Evolutionary conservation across 2,329 filamentous ascomycete species (phyloP).

Genomic region (Didymella exigua): DNA sequence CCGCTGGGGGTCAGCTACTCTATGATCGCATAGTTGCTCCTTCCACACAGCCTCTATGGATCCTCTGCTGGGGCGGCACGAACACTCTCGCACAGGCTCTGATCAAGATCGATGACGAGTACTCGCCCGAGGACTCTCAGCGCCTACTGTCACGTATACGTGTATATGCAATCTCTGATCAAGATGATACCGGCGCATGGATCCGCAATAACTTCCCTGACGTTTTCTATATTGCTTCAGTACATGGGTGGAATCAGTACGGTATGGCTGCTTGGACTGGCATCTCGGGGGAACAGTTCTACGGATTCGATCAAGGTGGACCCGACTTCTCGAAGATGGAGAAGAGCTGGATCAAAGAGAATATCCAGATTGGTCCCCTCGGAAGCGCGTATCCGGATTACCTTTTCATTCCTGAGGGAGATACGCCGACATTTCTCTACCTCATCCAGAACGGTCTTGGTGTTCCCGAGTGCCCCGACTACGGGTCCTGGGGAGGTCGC

Average conservation of each 20-base stretch:
- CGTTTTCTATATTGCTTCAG: conserved; percentile 61
- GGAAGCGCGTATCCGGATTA: conserved; percentile 52
- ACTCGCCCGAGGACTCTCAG: conserved; percentile 41
- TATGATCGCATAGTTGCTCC: conserved; percentile 49
- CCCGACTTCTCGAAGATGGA: conserved; percentile 57
- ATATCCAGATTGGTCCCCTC: conserved; percentile 60
- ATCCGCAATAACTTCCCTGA: conserved; percentile 61
- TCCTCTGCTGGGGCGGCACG: conserved; percentile 60
- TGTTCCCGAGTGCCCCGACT: conserved; percentile 54
- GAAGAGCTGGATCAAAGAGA: conserved; percentile 58
- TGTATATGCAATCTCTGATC: conserved; percentile 61
- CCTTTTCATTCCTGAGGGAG: conserved; percentile 60
- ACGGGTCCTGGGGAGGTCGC: conserved; percentile 58
- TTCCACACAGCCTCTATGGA: conserved; percentile 55
- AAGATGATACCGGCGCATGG: conserved; percentile 64
- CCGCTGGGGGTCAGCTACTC: conserved; percentile 54
- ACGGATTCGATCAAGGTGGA: conserved; percentile 56
- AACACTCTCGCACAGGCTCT: conserved; percentile 60
- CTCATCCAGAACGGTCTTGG: conserved; percentile 57
- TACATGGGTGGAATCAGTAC: conserved; percentile 64
- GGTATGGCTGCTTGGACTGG: conserved; percentile 61
- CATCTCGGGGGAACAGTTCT: conserved; percentile 58
- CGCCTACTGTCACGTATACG: conserved; percentile 42
- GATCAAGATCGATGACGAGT: conserved; percentile 45
- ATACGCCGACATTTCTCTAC: conserved; percentile 59